Percentiles rank a stretch among this genome's conserved stretches.
These are phyloP conservation scores for Uncinocarpus reesii DNA, from an alignment of 2,329 filamentous ascomycete species.

Conservation along the genomic window DNA sequence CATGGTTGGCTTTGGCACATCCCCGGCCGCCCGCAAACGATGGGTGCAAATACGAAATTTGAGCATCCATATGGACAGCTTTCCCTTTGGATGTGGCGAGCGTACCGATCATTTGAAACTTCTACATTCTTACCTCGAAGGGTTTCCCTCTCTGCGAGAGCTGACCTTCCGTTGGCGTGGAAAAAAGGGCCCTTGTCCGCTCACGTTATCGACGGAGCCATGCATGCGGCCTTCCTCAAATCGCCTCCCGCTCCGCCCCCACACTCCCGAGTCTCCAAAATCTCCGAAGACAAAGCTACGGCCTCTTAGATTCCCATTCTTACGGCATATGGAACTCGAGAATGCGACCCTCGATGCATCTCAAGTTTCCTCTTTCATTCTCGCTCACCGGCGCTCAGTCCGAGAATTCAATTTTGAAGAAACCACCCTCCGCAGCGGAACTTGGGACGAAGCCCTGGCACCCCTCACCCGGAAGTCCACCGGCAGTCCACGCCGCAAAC, in stretches of 20 bases:
- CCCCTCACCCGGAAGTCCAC: constrained; percentile 46
- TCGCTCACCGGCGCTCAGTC: constrained; percentile 55
- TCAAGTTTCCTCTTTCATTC: constrained; percentile 61
- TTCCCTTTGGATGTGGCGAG: constrained; percentile 34
- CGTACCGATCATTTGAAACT: constrained; percentile 64
- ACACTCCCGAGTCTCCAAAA: constrained; percentile 23
- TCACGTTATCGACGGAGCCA: constrained; percentile 60
- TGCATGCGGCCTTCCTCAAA: constrained; percentile 42
- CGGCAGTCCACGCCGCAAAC: constrained; percentile 31
- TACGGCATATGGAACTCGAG: constrained; percentile 59
- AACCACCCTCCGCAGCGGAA: constrained; percentile 58
- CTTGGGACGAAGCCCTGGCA: constrained; percentile 73
- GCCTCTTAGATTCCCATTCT: constrained; percentile 54
- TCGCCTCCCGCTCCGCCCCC: neutral
- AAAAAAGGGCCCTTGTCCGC: constrained; percentile 59
- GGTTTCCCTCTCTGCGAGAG: constrained; percentile 56
- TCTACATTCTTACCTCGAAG: constrained; percentile 68
- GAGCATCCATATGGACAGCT: constrained; percentile 60
- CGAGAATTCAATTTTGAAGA: constrained; percentile 73
- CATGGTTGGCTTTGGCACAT: constrained; percentile 60
- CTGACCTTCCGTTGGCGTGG: constrained; percentile 71
- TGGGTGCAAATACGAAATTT: constrained; percentile 72
- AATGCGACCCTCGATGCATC: constrained; percentile 62
- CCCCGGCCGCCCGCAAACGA: constrained; percentile 58
- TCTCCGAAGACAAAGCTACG: constrained; percentile 34